These are phyloP conservation scores for Nymphaea colorata DNA, from an alignment of 164 flowering plant species.

Conservation along the genomic window DNA sequence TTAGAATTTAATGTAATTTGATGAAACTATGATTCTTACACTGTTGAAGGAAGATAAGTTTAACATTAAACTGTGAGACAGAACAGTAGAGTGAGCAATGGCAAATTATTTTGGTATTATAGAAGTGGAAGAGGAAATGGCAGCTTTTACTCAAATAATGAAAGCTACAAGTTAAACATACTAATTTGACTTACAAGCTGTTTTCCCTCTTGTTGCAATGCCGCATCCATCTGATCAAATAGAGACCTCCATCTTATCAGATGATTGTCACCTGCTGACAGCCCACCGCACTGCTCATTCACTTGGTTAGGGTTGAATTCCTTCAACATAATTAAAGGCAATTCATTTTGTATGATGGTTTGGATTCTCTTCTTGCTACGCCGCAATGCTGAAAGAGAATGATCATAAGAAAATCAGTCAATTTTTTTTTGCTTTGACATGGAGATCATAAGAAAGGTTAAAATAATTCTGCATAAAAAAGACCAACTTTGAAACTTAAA, in stretches of 20 bases:
- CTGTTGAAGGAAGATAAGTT: too few relatives aligned
- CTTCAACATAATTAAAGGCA: conserved; percentile 50
- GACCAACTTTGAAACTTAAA: neutral
- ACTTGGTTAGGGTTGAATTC: conserved; percentile 47
- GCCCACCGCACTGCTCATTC: conserved; percentile 18
- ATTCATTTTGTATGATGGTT: conserved; percentile 51
- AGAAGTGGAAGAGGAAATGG: neutral
- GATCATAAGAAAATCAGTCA: too few relatives aligned
- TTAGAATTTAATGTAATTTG: neutral
- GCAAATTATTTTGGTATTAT: too few relatives aligned
- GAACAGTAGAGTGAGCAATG: neutral
- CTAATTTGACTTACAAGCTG: conserved; percentile 42
- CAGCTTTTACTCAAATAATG: neutral
- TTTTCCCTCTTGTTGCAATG: conserved; percentile 75
- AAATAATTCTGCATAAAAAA: neutral
- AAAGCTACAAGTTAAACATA: neutral
- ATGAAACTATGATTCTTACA: too few relatives aligned
- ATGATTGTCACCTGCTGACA: conserved; percentile 38
- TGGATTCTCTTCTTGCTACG: conserved; percentile 81
- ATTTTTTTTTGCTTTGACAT: neutral
- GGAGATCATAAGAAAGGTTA: neutral
- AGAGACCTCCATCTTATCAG: conserved; percentile 43
- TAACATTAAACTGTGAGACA: neutral
- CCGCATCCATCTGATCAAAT: conserved; percentile 71
- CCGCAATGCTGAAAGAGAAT: conserved; percentile 41